These are phyloP conservation scores for Dendrothele bispora DNA, from an alignment of 768 basidiomycete genomes.

Conservation along the genomic window DNA sequence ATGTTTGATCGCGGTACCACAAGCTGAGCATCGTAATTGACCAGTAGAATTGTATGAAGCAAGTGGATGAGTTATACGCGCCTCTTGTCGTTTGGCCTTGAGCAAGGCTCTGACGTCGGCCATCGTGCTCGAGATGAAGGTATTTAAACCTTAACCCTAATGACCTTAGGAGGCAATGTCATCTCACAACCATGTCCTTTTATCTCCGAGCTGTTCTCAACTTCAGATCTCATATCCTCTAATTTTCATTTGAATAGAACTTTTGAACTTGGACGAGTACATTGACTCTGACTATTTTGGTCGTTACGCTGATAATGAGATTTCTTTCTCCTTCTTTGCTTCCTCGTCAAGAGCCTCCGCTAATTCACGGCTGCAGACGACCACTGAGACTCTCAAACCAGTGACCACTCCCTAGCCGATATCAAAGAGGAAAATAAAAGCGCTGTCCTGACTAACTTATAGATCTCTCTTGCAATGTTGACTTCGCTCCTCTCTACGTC, in stretches of 20 bases:
- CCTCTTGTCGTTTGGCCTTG: conserved; percentile 80
- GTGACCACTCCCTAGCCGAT: no score
- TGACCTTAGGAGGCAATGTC: neutral
- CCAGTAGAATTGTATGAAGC: conserved; percentile 68
- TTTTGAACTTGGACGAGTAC: no score
- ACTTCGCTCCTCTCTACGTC: no score
- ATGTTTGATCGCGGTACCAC: conserved; percentile 65
- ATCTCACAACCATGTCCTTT: neutral
- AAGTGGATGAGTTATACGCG: conserved; percentile 68
- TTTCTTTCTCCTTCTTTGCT: no score
- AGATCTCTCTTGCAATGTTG: no score
- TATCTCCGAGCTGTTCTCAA: neutral
- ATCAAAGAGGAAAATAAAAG: no score
- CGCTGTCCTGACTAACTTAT: no score
- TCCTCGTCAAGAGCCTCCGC: no score
- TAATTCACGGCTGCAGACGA: no score
- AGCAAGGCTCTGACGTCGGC: conserved; percentile 80
- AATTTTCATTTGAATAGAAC: no score
- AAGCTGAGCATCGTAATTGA: conserved; percentile 69
- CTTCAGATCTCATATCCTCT: no score
- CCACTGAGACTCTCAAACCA: no score
- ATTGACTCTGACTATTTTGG: neutral
- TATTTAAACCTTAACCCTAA: neutral
- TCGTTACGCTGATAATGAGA: neutral
- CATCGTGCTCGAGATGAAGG: conserved; percentile 50